Conservation (phyloP, 768 basidiomycete genomes). For the Suillus variegatus region DNA sequence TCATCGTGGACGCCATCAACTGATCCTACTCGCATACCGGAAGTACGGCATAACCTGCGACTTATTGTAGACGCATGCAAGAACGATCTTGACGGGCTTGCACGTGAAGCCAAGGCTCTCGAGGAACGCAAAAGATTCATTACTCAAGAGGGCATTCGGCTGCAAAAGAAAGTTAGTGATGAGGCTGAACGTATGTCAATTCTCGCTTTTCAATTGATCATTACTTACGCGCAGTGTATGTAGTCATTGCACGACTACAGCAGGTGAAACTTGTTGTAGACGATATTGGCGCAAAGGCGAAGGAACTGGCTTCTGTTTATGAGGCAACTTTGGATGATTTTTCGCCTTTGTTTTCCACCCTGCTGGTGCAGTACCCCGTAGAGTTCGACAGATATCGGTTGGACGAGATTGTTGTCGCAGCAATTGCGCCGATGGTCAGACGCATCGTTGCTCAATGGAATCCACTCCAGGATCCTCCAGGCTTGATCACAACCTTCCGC, state of each 20-base stretch:
- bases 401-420: constrained; percentile 92
- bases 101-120: constrained; percentile 84
- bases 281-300: constrained; percentile 65
- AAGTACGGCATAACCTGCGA: constrained; percentile 94
- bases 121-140: constrained; percentile 79
- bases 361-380: constrained; percentile 64
- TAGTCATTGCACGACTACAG: constrained; percentile 80
- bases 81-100: constrained; percentile 83
- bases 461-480: constrained; percentile 76
- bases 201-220: constrained; percentile 5
- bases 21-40: constrained; percentile 88
- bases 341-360: constrained; percentile 66
- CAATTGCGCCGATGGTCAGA: constrained; percentile 80
- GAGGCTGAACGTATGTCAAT: constrained; percentile 71
- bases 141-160: constrained; percentile 63
- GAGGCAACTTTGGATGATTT: constrained; percentile 77
- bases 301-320: constrained; percentile 63
- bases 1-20: constrained; percentile 85
- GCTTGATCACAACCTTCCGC: constrained; percentile 64
- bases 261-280: constrained; percentile 74
- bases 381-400: constrained; percentile 81
- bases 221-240: constrained; percentile 8
- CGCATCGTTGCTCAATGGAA: constrained; percentile 78
- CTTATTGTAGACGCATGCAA: constrained; percentile 84
- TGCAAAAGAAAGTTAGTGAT: constrained; percentile 68